Evolutionary conservation across 179 eudicot species (phyloP).

Genomic region (Sideroxylon spinosum): DNA sequence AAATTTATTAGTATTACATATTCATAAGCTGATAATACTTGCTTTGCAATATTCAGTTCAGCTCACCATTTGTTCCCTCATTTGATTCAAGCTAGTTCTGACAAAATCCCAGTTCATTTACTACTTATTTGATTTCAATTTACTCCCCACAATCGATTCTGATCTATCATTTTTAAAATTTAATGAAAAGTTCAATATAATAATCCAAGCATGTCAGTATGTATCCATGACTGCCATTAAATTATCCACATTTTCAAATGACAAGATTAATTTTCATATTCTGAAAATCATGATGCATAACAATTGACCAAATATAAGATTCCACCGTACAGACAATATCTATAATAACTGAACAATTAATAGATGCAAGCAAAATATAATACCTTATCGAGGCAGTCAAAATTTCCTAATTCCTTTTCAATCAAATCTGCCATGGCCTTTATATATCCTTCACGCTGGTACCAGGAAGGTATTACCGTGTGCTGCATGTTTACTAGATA

Average conservation of each 20-base stretch:
- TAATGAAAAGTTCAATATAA: background rate
- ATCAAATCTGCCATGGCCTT: constrained; percentile 91
- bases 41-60: no score
- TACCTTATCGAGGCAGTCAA: constrained; percentile 78
- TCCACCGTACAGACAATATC: background rate
- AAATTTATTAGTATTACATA: no score
- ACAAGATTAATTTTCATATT: background rate
- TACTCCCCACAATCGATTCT: no score
- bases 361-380: constrained; percentile 6
- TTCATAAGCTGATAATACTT: no score
- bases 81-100: no score
- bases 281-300: background rate
- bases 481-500: constrained; percentile 95
- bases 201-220: background rate
- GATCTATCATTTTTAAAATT: background rate
- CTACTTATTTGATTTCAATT: no score
- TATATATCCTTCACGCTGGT: constrained; percentile 94
- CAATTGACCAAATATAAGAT: background rate
- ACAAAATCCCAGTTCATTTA: no score
- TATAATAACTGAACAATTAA: background rate
- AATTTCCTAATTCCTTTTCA: constrained; percentile 59
- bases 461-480: constrained; percentile 98
- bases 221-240: background rate
- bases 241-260: background rate
- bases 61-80: no score